Evolutionary conservation across 805 yeast genomes (phyloP).

Genomic region (Cyberlindnera subsufficiens): DNA sequence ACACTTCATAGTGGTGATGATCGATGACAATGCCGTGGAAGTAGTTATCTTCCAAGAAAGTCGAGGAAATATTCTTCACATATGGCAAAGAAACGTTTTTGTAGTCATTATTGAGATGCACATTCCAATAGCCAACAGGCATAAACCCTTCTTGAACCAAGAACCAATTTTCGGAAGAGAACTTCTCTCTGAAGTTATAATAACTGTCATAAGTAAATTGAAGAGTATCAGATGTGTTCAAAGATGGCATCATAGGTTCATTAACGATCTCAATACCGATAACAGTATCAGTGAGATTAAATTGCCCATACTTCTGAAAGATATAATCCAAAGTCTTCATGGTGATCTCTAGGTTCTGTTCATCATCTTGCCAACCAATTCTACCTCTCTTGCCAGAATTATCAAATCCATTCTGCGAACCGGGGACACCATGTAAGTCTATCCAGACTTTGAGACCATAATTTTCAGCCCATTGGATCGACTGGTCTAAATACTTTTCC

Average conservation of each 20-base stretch:
- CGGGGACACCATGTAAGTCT: conserved; percentile 79
- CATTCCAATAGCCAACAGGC: conserved; percentile 49
- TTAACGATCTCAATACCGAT: conserved; percentile 66
- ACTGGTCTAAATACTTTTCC: conserved; percentile 54
- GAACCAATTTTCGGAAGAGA: conserved; percentile 30
- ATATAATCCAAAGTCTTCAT: conserved; percentile 43
- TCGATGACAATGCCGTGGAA: conserved; percentile 66
- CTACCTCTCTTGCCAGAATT: conserved; percentile 60
- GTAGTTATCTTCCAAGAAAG: conserved; percentile 19
- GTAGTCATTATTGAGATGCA: conserved; percentile 30
- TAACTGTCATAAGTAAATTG: conserved; percentile 29
- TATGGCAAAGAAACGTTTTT: conserved; percentile 25
- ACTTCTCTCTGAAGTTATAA: conserved; percentile 20
- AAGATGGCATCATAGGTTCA: conserved; percentile 59
- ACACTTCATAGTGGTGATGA: conserved; percentile 90
- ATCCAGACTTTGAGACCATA: conserved; percentile 63
- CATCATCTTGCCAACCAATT: conserved; percentile 35
- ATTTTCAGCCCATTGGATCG: conserved; percentile 61
- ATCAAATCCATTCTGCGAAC: conserved; percentile 83
- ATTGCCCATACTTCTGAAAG: conserved; percentile 45
- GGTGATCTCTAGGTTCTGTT: conserved; percentile 41
- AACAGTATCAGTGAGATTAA: conserved; percentile 46
- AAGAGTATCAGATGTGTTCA: conserved; percentile 33
- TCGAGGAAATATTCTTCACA: conserved; percentile 15
- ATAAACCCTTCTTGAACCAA: conserved; percentile 66